Conservation (phyloP, 1,284 basidiomycete genomes). For the Cryptococcus wingfieldii region DNA sequence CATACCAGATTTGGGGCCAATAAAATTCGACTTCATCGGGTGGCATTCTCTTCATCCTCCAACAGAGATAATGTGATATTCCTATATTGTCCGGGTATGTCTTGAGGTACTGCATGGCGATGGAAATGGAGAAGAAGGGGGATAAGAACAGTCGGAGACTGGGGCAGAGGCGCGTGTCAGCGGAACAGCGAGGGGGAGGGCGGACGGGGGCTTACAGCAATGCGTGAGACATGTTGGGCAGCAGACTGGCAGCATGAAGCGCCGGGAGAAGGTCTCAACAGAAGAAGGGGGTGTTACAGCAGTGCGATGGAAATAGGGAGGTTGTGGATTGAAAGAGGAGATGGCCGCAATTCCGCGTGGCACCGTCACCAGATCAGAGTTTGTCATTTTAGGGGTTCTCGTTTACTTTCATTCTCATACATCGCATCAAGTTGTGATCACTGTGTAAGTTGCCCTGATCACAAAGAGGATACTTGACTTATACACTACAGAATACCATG, state of each 20-base stretch:
- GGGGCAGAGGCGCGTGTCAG: neutral
- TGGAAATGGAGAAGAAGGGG: constrained; percentile 85
- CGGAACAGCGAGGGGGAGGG: neutral
- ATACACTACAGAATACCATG: too few relatives aligned
- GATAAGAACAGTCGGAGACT: constrained; percentile 79
- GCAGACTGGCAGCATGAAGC: constrained; percentile 4
- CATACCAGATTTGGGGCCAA: constrained; percentile 92
- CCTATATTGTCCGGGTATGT: constrained; percentile 88
- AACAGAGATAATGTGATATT: constrained; percentile 90
- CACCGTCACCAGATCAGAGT: too few relatives aligned
- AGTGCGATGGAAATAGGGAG: neutral
- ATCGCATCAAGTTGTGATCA: too few relatives aligned
- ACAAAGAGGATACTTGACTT: too few relatives aligned
- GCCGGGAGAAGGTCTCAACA: neutral
- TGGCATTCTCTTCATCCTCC: constrained; percentile 71
- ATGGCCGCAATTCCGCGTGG: neutral
- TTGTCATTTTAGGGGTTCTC: too few relatives aligned
- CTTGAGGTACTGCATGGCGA: constrained; percentile 82
- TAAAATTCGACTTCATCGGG: constrained; percentile 82
- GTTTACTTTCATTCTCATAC: too few relatives aligned
- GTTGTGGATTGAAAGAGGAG: neutral
- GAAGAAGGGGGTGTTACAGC: neutral
- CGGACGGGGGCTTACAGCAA: constrained; percentile 22
- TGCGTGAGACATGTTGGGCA: constrained; percentile 33
- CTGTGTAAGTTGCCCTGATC: too few relatives aligned